phyloP scores from a whole-genome alignment of 2,329 filamentous ascomycete species.

The Pyrenochaeta sp. region DNA sequence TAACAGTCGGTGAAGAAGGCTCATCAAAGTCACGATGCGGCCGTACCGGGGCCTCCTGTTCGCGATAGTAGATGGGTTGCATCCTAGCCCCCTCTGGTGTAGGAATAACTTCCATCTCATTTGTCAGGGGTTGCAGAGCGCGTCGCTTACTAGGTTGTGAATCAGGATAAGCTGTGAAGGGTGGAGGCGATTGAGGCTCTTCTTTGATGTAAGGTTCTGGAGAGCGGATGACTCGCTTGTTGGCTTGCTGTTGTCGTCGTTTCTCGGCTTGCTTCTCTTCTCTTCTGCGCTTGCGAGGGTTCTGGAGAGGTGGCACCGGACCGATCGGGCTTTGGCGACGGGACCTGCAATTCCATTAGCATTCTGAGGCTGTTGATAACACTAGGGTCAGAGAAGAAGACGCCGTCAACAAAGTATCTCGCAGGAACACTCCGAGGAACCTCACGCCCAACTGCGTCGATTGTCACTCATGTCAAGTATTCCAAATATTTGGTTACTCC shows the following conservation, averaged over 20 bases:
- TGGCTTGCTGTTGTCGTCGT: conserved; percentile 48
- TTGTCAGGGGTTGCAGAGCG: conserved; percentile 45
- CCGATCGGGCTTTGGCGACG: conserved; percentile 56
- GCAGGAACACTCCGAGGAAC: not conserved
- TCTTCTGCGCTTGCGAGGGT: conserved; percentile 62
- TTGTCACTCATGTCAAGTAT: too few relatives aligned
- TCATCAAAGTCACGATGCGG: conserved; percentile 55
- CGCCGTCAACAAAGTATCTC: not conserved
- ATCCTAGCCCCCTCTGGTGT: conserved; percentile 49
- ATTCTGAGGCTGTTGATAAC: not conserved
- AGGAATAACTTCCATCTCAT: conserved; percentile 51
- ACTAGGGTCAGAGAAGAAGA: not conserved
- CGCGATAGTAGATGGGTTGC: conserved; percentile 57
- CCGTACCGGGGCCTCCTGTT: conserved; percentile 45
- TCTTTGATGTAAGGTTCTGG: conserved; percentile 67
- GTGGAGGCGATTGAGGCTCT: conserved; percentile 69
- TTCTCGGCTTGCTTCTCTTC: conserved; percentile 49
- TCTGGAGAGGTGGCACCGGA: conserved; percentile 52
- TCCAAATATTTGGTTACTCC: too few relatives aligned
- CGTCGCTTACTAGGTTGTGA: conserved; percentile 51
- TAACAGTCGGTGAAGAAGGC: conserved; percentile 49
- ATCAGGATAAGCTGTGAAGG: conserved; percentile 56
- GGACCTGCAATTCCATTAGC: conserved; percentile 30
- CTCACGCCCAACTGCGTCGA: not conserved
- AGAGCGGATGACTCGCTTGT: conserved; percentile 41